Base-by-base conservation (phyloP, 768 basidiomycete genomes). In the Punctularia strigosozonata region DNA sequence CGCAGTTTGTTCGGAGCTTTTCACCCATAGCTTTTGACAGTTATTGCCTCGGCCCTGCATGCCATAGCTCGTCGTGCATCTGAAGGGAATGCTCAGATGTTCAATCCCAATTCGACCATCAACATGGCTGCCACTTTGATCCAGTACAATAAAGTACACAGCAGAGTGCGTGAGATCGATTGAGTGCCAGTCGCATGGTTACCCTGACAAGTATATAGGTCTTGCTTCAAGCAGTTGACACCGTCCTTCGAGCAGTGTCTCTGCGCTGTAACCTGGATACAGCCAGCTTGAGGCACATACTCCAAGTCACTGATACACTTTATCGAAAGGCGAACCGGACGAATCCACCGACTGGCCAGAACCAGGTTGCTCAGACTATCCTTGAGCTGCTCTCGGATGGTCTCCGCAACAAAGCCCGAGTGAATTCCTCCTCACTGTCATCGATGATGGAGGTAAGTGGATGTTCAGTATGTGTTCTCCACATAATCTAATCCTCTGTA, bases 61-160 rank as follows among this genome's bases (percentile, higher is more conserved):
- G 60, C 59, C 21, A 49, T 80, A 36, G 68, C 73, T 31, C 70
- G 79, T 5, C 71, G 75, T 23, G 62, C 69, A n/a, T 65, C 72
- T 1, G 80, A 85, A n/a, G n/a, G n/a, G n/a, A n/a, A n/a, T n/a
- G n/a, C n/a, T n/a, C n/a, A 63, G 10, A 50, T 46, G 3, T 63
- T 76, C 39, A 71, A 84, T 49, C 65, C 75, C 4, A 73, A 74
- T 6, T 64, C 79, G 4, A 49, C 84, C 7, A 47, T 86, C 14
- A 36, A 54, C 3, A 69, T 80, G 37, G 59, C 66, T 0, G 60
- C 71, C 3, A 60, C 62, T 12, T 60, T 85, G 22, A 59, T 80
- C 12, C 66, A 75, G 40, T 65, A 75, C 49, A 80, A 82, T 57
- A 75, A 74, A 52, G 55, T 65, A 17, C 62, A 71, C 32, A 67